A percentile compares a stretch with the other conserved stretches of the same genome.
Conservation (phyloP, 495 filamentous ascomycete species). For the Peziza echinospora region DNA sequence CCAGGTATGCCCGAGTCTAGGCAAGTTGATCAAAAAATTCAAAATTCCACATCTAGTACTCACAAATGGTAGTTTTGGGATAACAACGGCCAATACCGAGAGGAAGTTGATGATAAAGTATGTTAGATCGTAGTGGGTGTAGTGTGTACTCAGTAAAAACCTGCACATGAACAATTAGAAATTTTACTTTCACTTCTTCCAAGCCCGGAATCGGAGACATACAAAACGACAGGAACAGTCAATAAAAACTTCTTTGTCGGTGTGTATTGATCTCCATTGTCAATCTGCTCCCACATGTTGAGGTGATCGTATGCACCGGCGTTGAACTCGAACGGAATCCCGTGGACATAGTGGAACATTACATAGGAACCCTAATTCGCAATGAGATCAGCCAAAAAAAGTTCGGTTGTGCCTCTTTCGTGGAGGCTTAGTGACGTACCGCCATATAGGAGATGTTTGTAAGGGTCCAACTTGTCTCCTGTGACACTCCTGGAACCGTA, state of each 20-base stretch:
- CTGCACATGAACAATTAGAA: slow-evolving; percentile 5
- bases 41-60: slow-evolving; percentile 25
- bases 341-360: slow-evolving; percentile 98
- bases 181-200: too few species aligned
- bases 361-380: slow-evolving; percentile 56
- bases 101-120: slow-evolving; percentile 95
- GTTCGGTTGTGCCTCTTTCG: neutral
- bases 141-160: slow-evolving; percentile 92
- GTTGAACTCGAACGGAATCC: slow-evolving; percentile 97
- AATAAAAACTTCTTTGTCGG: slow-evolving; percentile 95
- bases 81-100: slow-evolving; percentile 73
- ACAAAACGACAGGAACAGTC: slow-evolving; percentile 70
- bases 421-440: slow-evolving; percentile 11
- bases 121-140: slow-evolving; percentile 88
- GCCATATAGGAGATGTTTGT: slow-evolving; percentile 99
- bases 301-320: slow-evolving; percentile 97
- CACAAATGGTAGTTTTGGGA: slow-evolving; percentile 89
- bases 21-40: slow-evolving; percentile 5
- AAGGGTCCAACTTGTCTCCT: slow-evolving; percentile 95
- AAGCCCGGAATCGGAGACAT: neutral
- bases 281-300: slow-evolving; percentile 99
- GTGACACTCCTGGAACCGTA: slow-evolving; percentile 80
- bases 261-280: slow-evolving; percentile 96
- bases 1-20: slow-evolving; percentile 1
- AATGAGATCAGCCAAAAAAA: slow-evolving; percentile 9